Evolutionary conservation across 108 stramenopile genomes (phyloP), one percentile per base, ranked within the genome.

Genomic region (Phaeodactylum tricornutum): DNA sequence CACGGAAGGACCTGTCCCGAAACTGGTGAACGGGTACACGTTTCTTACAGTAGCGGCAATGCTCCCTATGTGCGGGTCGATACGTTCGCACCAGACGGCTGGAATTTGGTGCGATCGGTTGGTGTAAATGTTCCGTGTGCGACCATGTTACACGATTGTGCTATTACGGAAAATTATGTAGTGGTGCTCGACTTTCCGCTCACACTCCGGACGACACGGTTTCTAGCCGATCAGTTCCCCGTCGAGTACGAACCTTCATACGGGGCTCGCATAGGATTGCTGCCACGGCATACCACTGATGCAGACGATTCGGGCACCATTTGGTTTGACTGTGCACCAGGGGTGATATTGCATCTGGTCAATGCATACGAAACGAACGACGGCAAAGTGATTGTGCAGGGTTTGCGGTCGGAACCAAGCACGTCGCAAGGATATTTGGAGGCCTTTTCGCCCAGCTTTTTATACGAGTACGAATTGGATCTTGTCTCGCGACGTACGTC

Each of bases 191-290:
- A 72, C 31, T 57, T 72, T 28, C 71, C 71, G 11, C 34, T 72
- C 42, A 72, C 71, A 0, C 32, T 72, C 5, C 53, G 71, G 41
- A 47, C 64, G 9, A 34, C 15, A 1, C 52, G 64, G 11, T 33
- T 71, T 11, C 23, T 71, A 8, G 8, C 8, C 11, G 23, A 55
- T 29, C 3, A 8, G 0, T 72, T 72, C 32, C 71, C 71, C 3
- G 71, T 72, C n/a, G 71, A 72, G 49, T 72, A 66, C 60, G 71
- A 72, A 44, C 64, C 71, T 14, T 36, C 29, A 0, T 16, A 60
- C 33, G 55, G 55, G 28, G 58, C 61, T n/a, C 50, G 71, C n/a
- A 61, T 72, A 23, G 71, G 71, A 28, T 36, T 72, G 9, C 29
- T 33, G 3, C 47, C 38, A 3, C 53, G 71, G 11, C 24, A 29